Base-by-base conservation (phyloP, 768 basidiomycete species). In the Pleurotus pulmonarius region DNA sequence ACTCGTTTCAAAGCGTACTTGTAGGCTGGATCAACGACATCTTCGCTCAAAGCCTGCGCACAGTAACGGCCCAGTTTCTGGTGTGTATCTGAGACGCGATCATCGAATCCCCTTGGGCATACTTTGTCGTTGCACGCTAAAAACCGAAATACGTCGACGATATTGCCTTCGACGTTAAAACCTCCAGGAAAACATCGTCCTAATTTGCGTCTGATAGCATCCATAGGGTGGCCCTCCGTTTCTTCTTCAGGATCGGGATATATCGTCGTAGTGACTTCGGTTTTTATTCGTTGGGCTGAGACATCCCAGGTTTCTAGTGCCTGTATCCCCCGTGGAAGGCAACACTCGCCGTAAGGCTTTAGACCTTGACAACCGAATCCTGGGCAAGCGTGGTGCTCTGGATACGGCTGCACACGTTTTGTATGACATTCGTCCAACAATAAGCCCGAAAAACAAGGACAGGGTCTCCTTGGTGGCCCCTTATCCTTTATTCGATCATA, bases 381-480 rank as follows among this genome's bases (percentile, higher is more conserved):
- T 53, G n/a, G 44, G 39, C 67, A 68, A 37, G 61, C 56, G 43
- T 64, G 66, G 25, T 63, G 54, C 3, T 51, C 51, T 2, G 67
- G 67, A 44, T 64, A 64, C 2, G 55, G 54, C 2, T 56, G 43
- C 18, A 11, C 26, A 2, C 58, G 34, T 26, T 38, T 16, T 15
- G 51, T 55, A 57, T 69, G 67, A 52, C 67, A 67, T 2, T 59
- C 51, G 0, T 58, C 34, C 24, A 64, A 55, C 12, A 59, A 44
- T 54, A 61, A 49, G 5, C 66, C 66, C 20, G 66, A 67, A 56
- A 60, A 69, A 53, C 67, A 69, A 0, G 67, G 65, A 41, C 67
- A 67, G 7, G 56, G 49, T 16, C 62, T 60, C 4, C 49, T 54
- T 6, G 62, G 64, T 5, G 65, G 66, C 43, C 47, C 47, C 6